A percentile compares a stretch with the other conserved stretches of the same genome.
Conservation (phyloP, 2,329 filamentous ascomycete genomes). For the Xylaria sp. region DNA sequence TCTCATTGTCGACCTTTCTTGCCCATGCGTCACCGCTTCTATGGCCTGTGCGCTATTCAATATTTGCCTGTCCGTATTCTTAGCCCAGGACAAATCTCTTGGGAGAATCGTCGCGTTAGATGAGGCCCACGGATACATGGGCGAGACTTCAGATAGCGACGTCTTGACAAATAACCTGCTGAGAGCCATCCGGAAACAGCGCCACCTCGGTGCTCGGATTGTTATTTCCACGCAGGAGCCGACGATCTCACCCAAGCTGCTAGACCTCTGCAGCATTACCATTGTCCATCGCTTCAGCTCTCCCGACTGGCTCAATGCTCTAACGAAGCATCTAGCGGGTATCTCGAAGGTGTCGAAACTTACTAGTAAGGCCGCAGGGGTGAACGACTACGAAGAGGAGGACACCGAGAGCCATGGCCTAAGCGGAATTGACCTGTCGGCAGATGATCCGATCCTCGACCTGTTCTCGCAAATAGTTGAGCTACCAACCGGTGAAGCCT, state of each 20-base stretch:
- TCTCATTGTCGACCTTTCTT: slow-evolving; percentile 78
- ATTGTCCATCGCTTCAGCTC: slow-evolving; percentile 37
- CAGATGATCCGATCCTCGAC: slow-evolving; percentile 41
- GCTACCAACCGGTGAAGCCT: slow-evolving; percentile 58
- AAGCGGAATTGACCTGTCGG: slow-evolving; percentile 11
- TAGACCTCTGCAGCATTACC: slow-evolving; percentile 72
- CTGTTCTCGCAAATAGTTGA: slow-evolving; percentile 58
- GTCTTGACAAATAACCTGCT: slow-evolving; percentile 72
- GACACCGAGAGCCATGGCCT: background rate
- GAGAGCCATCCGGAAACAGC: slow-evolving; percentile 73
- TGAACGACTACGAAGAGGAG: background rate
- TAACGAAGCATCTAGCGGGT: slow-evolving; percentile 34
- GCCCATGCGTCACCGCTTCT: slow-evolving; percentile 74
- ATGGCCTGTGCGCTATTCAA: slow-evolving; percentile 79
- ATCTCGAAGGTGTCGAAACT: slow-evolving; percentile 26
- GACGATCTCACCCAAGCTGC: slow-evolving; percentile 72
- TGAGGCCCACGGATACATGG: slow-evolving; percentile 83
- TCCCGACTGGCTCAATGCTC: slow-evolving; percentile 32
- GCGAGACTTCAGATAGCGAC: slow-evolving; percentile 62
- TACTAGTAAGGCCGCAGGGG: background rate
- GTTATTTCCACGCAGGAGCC: slow-evolving; percentile 83
- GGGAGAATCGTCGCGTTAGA: slow-evolving; percentile 76
- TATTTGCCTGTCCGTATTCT: slow-evolving; percentile 74
- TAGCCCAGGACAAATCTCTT: slow-evolving; percentile 61
- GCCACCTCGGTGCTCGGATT: slow-evolving; percentile 74